phyloP scores from a whole-genome alignment of 768 basidiomycete species.

The Lentinula sp. region DNA sequence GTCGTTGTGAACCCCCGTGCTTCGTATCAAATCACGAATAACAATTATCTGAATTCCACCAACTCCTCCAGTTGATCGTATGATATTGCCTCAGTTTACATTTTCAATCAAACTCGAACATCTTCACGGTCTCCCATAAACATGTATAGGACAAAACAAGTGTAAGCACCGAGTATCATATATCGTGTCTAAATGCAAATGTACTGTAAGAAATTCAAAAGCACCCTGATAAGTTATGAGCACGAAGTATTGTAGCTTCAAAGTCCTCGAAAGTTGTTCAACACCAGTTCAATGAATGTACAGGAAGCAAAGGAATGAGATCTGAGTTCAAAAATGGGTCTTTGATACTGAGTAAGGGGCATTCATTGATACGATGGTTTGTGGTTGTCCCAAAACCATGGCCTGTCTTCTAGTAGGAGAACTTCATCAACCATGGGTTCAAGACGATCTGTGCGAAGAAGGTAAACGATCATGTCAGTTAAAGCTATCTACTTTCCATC shows the following conservation, averaged over 20 bases:
- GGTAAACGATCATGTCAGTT: constrained; percentile 6
- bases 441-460: constrained; percentile 52
- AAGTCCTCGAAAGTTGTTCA: too few relatives aligned
- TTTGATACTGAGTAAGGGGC: too few relatives aligned
- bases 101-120: too few relatives aligned
- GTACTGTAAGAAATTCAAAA: too few relatives aligned
- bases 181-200: too few relatives aligned
- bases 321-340: not conserved
- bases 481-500: not conserved
- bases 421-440: constrained; percentile 86
- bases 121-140: too few relatives aligned
- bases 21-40: constrained; percentile 10
- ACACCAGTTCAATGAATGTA: not conserved
- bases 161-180: too few relatives aligned
- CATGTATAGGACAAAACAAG: too few relatives aligned
- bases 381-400: not conserved
- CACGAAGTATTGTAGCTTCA: too few relatives aligned
- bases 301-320: not conserved
- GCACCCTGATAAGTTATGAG: too few relatives aligned
- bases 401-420: constrained; percentile 39
- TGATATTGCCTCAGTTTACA: not conserved
- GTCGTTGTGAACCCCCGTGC: constrained; percentile 11
- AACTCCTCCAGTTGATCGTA: not conserved
- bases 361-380: too few relatives aligned
- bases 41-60: constrained; percentile 10